These are phyloP conservation scores for Hypericum perforatum DNA, from an alignment of 345 rosid genomes.

Conservation along the genomic window DNA sequence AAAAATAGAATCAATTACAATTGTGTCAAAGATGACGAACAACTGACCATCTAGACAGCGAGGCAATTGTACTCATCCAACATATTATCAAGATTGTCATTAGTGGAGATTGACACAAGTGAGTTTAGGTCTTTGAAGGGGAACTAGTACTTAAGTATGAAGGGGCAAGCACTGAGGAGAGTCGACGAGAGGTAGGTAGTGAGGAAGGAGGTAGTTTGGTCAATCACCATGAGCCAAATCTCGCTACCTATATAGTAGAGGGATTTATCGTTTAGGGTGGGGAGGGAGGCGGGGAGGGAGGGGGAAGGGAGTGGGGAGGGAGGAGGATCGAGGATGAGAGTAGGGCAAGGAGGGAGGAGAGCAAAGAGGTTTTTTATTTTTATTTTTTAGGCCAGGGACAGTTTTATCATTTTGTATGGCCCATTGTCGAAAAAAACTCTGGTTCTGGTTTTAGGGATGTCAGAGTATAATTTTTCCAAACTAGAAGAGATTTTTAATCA, in stretches of 20 bases:
- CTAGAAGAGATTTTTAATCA: too few species aligned
- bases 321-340: too few species aligned
- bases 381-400: too few species aligned
- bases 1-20: conserved; percentile 75
- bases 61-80: conserved; percentile 90
- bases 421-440: too few species aligned
- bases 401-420: too few species aligned
- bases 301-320: too few species aligned
- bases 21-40: conserved; percentile 40
- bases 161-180: conserved; percentile 49
- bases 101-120: conserved; percentile 78
- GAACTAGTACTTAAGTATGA: conserved; percentile 81
- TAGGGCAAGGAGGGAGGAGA: too few species aligned
- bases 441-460: too few species aligned
- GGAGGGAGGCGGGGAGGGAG: too few species aligned
- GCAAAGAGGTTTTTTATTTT: too few species aligned
- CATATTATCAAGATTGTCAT: conserved; percentile 93
- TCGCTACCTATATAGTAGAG: conserved; percentile 84
- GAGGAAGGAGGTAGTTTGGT: conserved; percentile 65
- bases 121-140: conserved; percentile 93
- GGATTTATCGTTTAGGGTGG: conserved; percentile 80
- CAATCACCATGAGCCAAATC: conserved; percentile 79
- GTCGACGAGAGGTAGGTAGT: conserved; percentile 49
- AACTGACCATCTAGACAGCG: conserved; percentile 22
- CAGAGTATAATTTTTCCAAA: too few species aligned